Evolutionary conservation across 1,139 yeast species (phyloP), one percentile per base, ranked within the genome.

Genomic region (Geotrichum histeridarum): DNA sequence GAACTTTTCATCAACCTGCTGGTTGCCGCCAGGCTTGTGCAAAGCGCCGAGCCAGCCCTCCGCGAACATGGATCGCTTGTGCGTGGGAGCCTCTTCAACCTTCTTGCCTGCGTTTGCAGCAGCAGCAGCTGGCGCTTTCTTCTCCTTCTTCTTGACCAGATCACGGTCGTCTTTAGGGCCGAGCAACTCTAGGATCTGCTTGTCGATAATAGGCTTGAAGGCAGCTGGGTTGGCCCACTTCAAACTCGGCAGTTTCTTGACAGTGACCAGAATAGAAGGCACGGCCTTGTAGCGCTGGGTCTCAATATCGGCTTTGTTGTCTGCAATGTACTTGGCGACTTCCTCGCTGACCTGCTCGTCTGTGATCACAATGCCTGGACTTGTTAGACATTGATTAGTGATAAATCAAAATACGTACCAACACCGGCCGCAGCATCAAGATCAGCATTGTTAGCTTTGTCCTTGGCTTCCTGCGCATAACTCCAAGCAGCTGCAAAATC

Each of bases 121-220:
- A 22, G 27, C 27, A 17, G 58, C 56, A 17, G 48, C 30, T 1
- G 54, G 50, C 39, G 63, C 59, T 36, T 64, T 64, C 53, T 64
- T 65, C 67, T 82, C 83, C 76, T 86, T 84, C 75, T 87, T 86
- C 73, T 87, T 87, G 54, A 83, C 78, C 27, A 84, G 77, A 68
- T 93, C 99, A 60, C 99, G 82, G 67, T 91, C 99, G 67, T 93
- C 99, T 71, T 91, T 93, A 51, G 99, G 98, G 22, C 99, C 99
- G 54, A 90, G 73, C 31, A 84, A 71, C 47, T 74, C 81, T 60
- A 87, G 73, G 27, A 90, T 75, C 64, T 86, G 81, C 49, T 78
- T 82, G 67, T 93, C 99, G 61, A 93, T 86, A 30, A 81, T 77
- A 14, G 96, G 95, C 72, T 93, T 93, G 74, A 93, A 87, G 55